Conservation (phyloP, 495 filamentous ascomycete species). For the Talaromyces adpressus region DNA sequence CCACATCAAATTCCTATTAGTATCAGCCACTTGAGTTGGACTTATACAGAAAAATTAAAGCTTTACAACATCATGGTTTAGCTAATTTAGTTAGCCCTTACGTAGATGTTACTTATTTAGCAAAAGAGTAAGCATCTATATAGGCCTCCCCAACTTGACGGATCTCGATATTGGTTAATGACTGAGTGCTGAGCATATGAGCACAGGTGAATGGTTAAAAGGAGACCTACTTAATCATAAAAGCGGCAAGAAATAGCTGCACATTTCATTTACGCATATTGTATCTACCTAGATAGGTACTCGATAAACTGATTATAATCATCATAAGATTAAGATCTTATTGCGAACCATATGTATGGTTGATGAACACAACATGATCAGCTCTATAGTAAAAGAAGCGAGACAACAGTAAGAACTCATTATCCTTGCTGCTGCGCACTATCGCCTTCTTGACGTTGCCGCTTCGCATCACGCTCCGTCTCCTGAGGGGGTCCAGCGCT, state of each 20-base stretch:
- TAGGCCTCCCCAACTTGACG: too few relatives aligned
- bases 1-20: neutral
- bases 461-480: slow-evolving; percentile 34
- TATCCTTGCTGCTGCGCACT: neutral
- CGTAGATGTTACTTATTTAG: too few relatives aligned
- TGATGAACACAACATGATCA: neutral
- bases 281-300: neutral
- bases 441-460: slow-evolving; percentile 18
- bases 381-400: neutral
- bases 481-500: slow-evolving; percentile 20
- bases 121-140: too few relatives aligned
- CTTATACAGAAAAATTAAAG: neutral
- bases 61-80: too few relatives aligned
- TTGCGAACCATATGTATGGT: neutral
- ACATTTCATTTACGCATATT: neutral
- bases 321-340: neutral
- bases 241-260: neutral
- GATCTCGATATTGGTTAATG: too few relatives aligned
- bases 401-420: neutral
- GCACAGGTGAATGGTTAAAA: too few relatives aligned
- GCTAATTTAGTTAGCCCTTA: too few relatives aligned
- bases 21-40: neutral
- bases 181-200: too few relatives aligned
- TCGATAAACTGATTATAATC: neutral
- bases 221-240: too few relatives aligned